Conservation (phyloP, 2,329 filamentous ascomycete genomes). For the Helicocarpus griseus region DNA sequence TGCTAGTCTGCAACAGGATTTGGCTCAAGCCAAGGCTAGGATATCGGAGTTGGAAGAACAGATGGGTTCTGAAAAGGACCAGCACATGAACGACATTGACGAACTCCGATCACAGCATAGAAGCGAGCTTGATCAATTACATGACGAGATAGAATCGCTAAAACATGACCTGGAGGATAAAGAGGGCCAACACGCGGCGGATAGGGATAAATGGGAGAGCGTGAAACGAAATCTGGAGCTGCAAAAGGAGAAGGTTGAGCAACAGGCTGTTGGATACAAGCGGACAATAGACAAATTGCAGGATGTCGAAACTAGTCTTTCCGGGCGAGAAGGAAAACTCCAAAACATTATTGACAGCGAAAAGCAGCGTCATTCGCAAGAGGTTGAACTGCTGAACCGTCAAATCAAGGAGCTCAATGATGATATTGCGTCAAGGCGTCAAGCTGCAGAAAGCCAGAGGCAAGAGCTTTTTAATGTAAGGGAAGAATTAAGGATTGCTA, state of each 20-base stretch:
- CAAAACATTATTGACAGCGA: constrained; percentile 62
- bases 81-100: constrained; percentile 51
- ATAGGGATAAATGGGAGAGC: constrained; percentile 63
- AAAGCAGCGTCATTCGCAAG: constrained; percentile 59
- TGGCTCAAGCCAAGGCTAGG: constrained; percentile 37
- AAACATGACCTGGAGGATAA: constrained; percentile 59
- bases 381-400: constrained; percentile 59
- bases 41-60: constrained; percentile 41
- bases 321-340: constrained; percentile 57
- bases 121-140: constrained; percentile 45
- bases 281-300: constrained; percentile 62
- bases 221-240: constrained; percentile 56
- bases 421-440: constrained; percentile 58
- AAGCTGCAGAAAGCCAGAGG: constrained; percentile 55
- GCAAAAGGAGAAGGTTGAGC: constrained; percentile 57
- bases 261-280: constrained; percentile 58
- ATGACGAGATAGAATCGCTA: constrained; percentile 49
- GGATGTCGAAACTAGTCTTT: constrained; percentile 56
- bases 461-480: constrained; percentile 56
- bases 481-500: constrained; percentile 60
- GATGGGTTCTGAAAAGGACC: constrained; percentile 46
- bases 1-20: constrained; percentile 54
- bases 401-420: constrained; percentile 66
- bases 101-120: constrained; percentile 48
- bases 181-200: constrained; percentile 59